Evolutionary conservation across 306 rosid genomes (phyloP).

Genomic region (Comarum palustre): DNA sequence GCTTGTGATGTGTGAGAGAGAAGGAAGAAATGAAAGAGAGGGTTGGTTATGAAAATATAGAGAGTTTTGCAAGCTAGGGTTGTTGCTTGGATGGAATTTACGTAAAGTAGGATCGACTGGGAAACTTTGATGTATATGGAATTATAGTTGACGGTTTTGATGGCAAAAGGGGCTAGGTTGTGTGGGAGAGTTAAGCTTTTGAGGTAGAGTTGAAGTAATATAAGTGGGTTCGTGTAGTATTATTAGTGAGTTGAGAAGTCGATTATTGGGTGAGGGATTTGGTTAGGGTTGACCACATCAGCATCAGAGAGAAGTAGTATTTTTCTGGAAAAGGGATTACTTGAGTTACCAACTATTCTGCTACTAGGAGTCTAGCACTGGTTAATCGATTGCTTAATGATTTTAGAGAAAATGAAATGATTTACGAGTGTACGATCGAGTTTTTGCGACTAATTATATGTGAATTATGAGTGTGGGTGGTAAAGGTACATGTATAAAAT

Average conservation of each 20-base stretch:
- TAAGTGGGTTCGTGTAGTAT: background rate
- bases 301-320: background rate
- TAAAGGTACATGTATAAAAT: background rate
- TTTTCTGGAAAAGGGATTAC: background rate
- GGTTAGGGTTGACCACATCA: conserved; percentile 46
- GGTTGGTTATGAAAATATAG: background rate
- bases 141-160: conserved; percentile 3
- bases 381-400: too few species aligned
- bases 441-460: background rate
- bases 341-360: background rate
- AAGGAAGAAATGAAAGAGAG: conserved; percentile 11
- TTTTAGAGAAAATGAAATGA: background rate
- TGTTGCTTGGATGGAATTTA: conserved; percentile 3
- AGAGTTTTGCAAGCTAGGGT: background rate
- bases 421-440: background rate
- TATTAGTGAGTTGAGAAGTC: conserved; percentile 9
- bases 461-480: background rate
- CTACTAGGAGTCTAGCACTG: too few species aligned
- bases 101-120: background rate
- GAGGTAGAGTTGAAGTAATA: background rate
- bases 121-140: background rate
- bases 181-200: background rate
- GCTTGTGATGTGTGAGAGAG: conserved; percentile 4
- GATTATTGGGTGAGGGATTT: conserved; percentile 10
- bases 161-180: background rate